These are phyloP conservation scores for Cajanus cajan DNA, from an alignment of 306 rosid species.

Conservation along the genomic window DNA sequence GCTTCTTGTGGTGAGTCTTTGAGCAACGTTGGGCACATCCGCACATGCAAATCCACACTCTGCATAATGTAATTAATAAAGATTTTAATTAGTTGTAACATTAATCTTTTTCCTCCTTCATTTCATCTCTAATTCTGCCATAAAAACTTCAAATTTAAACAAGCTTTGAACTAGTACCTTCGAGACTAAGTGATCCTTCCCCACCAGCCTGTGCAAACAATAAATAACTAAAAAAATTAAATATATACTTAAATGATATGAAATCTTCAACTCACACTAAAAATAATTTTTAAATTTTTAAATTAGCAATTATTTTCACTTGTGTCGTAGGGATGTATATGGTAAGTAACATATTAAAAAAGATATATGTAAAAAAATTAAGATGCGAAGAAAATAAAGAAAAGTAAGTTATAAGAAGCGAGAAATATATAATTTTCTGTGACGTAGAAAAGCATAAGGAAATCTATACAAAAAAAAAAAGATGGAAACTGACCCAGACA, in stretches of 20 bases:
- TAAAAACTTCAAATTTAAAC: neutral
- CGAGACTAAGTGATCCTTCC: slow-evolving; percentile 29
- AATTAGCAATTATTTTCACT: too few species aligned
- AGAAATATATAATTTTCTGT: neutral
- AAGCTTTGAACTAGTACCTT: slow-evolving; percentile 12
- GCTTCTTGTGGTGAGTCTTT: slow-evolving; percentile 51
- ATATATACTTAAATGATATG: too few species aligned
- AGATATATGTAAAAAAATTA: too few species aligned
- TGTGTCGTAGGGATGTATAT: too few species aligned
- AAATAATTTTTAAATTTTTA: too few species aligned
- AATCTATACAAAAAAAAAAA: too few species aligned
- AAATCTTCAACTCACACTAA: too few species aligned
- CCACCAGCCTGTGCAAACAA: slow-evolving; percentile 38
- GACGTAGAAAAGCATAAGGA: neutral
- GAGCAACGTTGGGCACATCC: slow-evolving; percentile 69
- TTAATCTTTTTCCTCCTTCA: neutral
- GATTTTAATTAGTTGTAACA: too few species aligned
- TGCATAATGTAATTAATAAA: neutral
- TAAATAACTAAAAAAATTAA: too few species aligned
- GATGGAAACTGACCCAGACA: neutral
- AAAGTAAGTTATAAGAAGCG: too few species aligned
- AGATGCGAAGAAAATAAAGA: too few species aligned
- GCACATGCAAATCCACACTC: slow-evolving; percentile 40
- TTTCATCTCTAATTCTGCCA: neutral
- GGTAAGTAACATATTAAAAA: too few species aligned